These are phyloP conservation scores for Metschnikowia henanensis DNA, from an alignment of 805 yeast species.

Conservation along the genomic window DNA sequence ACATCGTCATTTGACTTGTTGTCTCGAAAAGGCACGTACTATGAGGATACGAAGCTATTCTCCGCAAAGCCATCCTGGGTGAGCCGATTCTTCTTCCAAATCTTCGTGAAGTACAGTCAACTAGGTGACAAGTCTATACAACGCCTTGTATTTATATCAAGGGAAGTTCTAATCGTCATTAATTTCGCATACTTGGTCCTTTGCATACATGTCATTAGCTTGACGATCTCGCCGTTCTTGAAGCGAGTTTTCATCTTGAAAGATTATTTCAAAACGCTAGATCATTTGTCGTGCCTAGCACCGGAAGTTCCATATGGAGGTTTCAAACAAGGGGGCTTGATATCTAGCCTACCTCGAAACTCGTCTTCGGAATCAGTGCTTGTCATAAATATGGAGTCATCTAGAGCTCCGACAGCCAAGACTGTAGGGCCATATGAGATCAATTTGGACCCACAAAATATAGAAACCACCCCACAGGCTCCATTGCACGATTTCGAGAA, in stretches of 20 bases:
- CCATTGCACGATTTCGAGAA: constrained; percentile 4
- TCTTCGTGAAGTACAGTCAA: neutral
- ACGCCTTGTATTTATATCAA: constrained; percentile 12
- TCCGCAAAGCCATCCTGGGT: constrained; percentile 9
- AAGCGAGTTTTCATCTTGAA: constrained; percentile 17
- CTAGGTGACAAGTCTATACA: constrained; percentile 1
- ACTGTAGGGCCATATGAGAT: constrained; percentile 7
- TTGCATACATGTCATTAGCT: constrained; percentile 28
- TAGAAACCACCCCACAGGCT: neutral
- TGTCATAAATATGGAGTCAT: constrained; percentile 18
- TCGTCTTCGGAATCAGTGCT: constrained; percentile 13
- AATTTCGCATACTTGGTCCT: constrained; percentile 23
- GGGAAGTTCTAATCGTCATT: constrained; percentile 13
- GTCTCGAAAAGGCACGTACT: constrained; percentile 2
- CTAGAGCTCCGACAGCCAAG: neutral
- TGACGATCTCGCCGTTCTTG: constrained; percentile 21
- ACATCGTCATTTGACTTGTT: neutral
- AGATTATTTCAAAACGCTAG: constrained; percentile 23
- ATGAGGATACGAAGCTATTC: constrained; percentile 1
- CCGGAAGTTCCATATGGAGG: constrained; percentile 23
- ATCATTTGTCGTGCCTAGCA: constrained; percentile 22
- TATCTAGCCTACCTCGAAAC: constrained; percentile 10
- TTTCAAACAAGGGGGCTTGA: constrained; percentile 11
- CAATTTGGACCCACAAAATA: constrained; percentile 4
- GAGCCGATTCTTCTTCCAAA: neutral